Base-by-base conservation (phyloP, 306 rosid species). In the Dryas alaskensis region DNA sequence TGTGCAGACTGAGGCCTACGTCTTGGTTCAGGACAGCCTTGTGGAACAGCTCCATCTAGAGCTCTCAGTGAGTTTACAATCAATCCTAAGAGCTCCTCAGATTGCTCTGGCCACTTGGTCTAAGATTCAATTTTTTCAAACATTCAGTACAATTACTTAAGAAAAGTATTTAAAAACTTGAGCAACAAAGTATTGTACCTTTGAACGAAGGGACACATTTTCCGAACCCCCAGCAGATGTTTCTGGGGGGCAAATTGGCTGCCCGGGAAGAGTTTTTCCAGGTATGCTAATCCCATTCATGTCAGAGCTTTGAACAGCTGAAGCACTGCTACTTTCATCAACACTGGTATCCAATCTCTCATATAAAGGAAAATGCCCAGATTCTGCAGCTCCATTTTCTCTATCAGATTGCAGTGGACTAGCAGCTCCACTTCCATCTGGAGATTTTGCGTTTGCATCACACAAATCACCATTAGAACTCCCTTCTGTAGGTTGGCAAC, bases 71-170 rank as follows among this genome's bases (percentile, higher is more conserved):
- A 95, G 73, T 95, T 95, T 70, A 95, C 96, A 82, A 95, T 95
- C 88, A 95, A 85, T 55, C 99, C 98, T 73, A 95, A 78, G 70
- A 95, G 97, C 90, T 95, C 99, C 89, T 95, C 99, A 53, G 99
- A 95, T 78, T 92, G 99, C 81, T 92, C 98, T 45, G 97, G 99
- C 96, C 99, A 95, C 85, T 92, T 95, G 60, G 96, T 87, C 99
- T 92, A 76, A 78, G 70, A 62, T 74, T 13, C 78, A 83, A 83
- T 65, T 53, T 19, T 50, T 70, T 70, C 61, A 25, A 64, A 78
- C 49, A 67, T 48, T 82, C 74, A 75, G 73, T 49, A 74, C 58
- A 53, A 72, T 70, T 76, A 72, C 78, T 72, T 55, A 70, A 65
- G 67, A 44, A 76, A 74, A 83, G 66, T 73, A 47, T 54, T 64